These are phyloP conservation scores for Arthrobotrys conoides DNA, from an alignment of 2,329 filamentous ascomycete genomes.

Conservation along the genomic window DNA sequence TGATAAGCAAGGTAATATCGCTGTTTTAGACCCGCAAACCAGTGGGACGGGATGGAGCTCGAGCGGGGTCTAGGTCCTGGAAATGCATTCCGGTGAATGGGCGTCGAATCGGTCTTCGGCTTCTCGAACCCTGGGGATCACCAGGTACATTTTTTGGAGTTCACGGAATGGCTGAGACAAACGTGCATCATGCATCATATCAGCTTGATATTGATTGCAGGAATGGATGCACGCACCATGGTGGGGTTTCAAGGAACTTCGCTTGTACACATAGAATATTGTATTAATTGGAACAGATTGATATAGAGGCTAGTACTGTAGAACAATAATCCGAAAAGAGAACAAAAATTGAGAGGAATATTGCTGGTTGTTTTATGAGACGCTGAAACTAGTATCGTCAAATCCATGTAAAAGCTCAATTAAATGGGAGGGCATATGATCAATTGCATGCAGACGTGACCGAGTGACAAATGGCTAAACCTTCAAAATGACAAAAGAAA, in stretches of 20 bases:
- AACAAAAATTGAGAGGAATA: slow-evolving; percentile 19
- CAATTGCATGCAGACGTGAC: not conserved
- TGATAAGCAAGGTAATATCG: slow-evolving; percentile 19
- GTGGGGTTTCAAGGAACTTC: slow-evolving; percentile 1
- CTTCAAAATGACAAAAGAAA: slow-evolving; percentile 9
- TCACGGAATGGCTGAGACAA: slow-evolving; percentile 17
- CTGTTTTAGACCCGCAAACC: slow-evolving; percentile 12
- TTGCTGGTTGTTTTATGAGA: not conserved
- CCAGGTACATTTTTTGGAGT: not conserved
- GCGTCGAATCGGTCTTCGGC: not conserved
- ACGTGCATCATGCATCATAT: slow-evolving; percentile 1
- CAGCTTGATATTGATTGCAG: not conserved
- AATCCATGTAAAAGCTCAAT: slow-evolving; percentile 25
- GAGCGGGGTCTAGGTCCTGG: slow-evolving; percentile 7
- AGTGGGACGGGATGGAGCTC: slow-evolving; percentile 4
- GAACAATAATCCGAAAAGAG: not conserved
- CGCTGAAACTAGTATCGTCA: slow-evolving; percentile 28
- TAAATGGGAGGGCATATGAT: slow-evolving; percentile 22
- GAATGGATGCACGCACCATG: not conserved
- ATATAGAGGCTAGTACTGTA: slow-evolving; percentile 1
- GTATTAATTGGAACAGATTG: not conserved
- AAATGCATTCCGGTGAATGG: slow-evolving; percentile 22
- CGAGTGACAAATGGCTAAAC: not conserved
- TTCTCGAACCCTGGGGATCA: slow-evolving; percentile 26
- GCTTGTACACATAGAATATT: not conserved